Conservation (phyloP, 257 asterid genomes). For the Striga asiatica region DNA sequence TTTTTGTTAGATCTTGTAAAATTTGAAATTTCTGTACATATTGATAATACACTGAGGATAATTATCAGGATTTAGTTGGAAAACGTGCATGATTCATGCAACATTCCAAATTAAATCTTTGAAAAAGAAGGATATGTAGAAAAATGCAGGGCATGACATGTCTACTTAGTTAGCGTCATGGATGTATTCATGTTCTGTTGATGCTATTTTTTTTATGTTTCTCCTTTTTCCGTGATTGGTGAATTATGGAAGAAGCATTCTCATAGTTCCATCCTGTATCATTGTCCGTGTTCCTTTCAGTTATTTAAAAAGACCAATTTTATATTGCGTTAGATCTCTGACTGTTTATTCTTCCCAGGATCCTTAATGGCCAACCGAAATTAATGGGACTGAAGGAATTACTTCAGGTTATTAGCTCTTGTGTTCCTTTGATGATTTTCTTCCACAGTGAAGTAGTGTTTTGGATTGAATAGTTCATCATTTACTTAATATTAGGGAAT, state of each 20-base stretch:
- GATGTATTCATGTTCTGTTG: not conserved
- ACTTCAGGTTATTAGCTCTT: slow-evolving; percentile 63
- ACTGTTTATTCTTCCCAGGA: slow-evolving; percentile 38
- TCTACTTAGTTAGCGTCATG: no score
- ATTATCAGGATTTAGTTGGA: not conserved
- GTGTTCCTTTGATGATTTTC: slow-evolving; percentile 6
- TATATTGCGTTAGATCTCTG: slow-evolving; percentile 5
- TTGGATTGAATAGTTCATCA: slow-evolving; percentile 6
- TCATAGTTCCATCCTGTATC: no score
- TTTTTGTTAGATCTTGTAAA: no score
- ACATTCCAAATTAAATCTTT: not conserved
- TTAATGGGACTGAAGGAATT: slow-evolving; percentile 90
- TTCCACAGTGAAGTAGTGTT: slow-evolving; percentile 7
- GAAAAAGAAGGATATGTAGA: not conserved
- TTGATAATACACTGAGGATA: not conserved
- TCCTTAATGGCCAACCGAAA: slow-evolving; percentile 90
- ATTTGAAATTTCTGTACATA: not conserved
- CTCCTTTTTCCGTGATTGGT: not conserved
- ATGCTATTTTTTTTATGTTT: not conserved
- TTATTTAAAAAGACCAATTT: not conserved
- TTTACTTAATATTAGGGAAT: not conserved
- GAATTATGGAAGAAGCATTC: no score
- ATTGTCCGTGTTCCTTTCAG: slow-evolving; percentile 3
- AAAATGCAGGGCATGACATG: not conserved
- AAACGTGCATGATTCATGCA: not conserved